Conservation (phyloP, 768 basidiomycete species). For the Tulasnella calospora region DNA sequence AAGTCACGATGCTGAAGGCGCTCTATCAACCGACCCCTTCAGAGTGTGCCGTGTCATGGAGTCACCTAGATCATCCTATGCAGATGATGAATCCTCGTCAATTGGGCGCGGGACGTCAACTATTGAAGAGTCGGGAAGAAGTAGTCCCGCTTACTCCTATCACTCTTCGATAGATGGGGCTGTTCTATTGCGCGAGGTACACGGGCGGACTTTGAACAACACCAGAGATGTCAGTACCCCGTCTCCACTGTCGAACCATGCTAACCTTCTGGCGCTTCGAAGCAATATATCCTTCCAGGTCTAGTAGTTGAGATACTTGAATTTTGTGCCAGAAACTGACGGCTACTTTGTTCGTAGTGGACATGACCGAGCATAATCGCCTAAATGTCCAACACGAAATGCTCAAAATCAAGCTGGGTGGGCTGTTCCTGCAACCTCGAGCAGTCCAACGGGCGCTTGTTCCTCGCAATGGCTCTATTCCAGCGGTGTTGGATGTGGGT, state of each 20-base stretch:
- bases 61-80: background rate
- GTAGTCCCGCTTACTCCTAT: conserved; percentile 19
- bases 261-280: background rate
- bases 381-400: conserved; percentile 15
- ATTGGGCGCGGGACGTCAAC: background rate
- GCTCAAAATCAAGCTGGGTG: background rate
- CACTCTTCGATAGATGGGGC: conserved; percentile 14
- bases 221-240: conserved; percentile 19
- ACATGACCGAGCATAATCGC: conserved; percentile 5
- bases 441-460: conserved; percentile 14
- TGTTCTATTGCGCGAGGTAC: conserved; percentile 17
- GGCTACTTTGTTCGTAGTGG: background rate
- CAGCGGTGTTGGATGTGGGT: conserved; percentile 16
- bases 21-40: background rate
- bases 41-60: background rate
- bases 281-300: background rate
- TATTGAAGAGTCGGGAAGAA: background rate
- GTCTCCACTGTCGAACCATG: background rate
- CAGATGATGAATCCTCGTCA: background rate
- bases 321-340: background rate
- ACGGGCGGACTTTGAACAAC: conserved; percentile 21
- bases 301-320: background rate
- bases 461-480: background rate
- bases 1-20: background rate
- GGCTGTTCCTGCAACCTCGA: conserved; percentile 18